Conservation (phyloP, 371 early-diverging fungal species). For the Furculomyces boomerangus region DNA sequence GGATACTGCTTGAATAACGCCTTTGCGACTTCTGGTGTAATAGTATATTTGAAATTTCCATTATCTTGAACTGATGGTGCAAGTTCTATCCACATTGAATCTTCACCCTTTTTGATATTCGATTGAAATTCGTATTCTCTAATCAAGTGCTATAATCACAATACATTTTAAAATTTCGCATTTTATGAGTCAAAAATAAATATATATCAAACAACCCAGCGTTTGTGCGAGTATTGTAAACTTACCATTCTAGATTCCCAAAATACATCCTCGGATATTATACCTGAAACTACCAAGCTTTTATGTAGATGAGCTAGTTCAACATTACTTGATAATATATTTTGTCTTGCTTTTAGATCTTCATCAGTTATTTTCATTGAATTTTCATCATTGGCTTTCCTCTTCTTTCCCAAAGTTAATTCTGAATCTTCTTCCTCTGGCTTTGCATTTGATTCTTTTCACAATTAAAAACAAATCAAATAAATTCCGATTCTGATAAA, state of each 20-base stretch:
- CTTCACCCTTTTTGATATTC: constrained; percentile 65
- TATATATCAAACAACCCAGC: too few relatives aligned
- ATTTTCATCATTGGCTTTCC: not conserved
- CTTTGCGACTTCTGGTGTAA: constrained; percentile 76
- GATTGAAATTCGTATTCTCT: constrained; percentile 45
- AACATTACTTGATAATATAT: constrained; percentile 39
- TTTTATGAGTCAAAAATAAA: too few relatives aligned
- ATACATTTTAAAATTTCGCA: too few relatives aligned
- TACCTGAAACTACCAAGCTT: constrained; percentile 57
- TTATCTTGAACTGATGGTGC: constrained; percentile 52
- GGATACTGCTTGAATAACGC: constrained; percentile 82
- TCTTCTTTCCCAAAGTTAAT: not conserved
- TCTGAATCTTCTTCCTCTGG: not conserved
- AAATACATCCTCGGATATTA: constrained; percentile 75
- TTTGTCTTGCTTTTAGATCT: constrained; percentile 36
- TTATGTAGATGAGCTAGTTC: constrained; percentile 54
- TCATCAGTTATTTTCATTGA: constrained; percentile 1
- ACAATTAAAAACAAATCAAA: not conserved
- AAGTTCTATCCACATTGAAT: constrained; percentile 61
- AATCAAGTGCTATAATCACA: constrained; percentile 39
- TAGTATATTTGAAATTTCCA: constrained; percentile 64
- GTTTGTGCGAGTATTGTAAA: not conserved
- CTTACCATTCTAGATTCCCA: constrained; percentile 64
- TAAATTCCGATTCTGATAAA: too few relatives aligned
- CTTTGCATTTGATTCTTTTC: not conserved